A percentile compares a stretch with the other conserved stretches of the same genome.
Evolutionary conservation across 2,329 filamentous ascomycete species (phyloP).

Genomic region (Pseudopyrenochaeta lycopersici): DNA sequence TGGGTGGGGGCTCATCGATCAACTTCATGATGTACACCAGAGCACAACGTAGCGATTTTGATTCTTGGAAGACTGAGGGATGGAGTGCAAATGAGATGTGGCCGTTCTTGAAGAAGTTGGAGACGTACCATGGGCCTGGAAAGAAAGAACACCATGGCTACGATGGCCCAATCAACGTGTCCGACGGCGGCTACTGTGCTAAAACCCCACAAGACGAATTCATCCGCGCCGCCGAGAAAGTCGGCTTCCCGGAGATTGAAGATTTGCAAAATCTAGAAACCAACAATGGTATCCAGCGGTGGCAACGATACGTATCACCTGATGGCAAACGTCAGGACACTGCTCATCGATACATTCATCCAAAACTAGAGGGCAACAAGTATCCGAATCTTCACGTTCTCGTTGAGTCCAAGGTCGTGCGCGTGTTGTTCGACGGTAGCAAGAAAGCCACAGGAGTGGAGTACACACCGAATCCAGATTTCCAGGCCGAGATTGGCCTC

Average conservation of each 20-base stretch:
- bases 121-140: slow-evolving; percentile 64
- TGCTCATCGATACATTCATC: slow-evolving; percentile 65
- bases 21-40: slow-evolving; percentile 57
- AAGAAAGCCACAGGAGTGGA: slow-evolving; percentile 68
- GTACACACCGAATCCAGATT: slow-evolving; percentile 60
- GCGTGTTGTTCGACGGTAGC: slow-evolving; percentile 63
- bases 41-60: slow-evolving; percentile 58
- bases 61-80: slow-evolving; percentile 62
- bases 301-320: slow-evolving; percentile 59
- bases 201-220: slow-evolving; percentile 58
- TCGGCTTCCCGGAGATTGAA: slow-evolving; percentile 62
- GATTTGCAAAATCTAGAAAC: slow-evolving; percentile 63
- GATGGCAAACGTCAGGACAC: slow-evolving; percentile 67
- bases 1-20: slow-evolving; percentile 66
- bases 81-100: slow-evolving; percentile 63
- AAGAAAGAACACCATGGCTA: slow-evolving; percentile 60
- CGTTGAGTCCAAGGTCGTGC: slow-evolving; percentile 64
- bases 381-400: slow-evolving; percentile 69
- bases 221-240: slow-evolving; percentile 56
- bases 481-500: slow-evolving; percentile 39
- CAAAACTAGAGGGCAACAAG: slow-evolving; percentile 58
- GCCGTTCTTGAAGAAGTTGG: slow-evolving; percentile 65
- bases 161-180: slow-evolving; percentile 65
- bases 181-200: slow-evolving; percentile 58
- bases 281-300: slow-evolving; percentile 54